Evolutionary conservation across 148 eudicot genomes (phyloP).

Genomic region (Amaranthus palmeri): DNA sequence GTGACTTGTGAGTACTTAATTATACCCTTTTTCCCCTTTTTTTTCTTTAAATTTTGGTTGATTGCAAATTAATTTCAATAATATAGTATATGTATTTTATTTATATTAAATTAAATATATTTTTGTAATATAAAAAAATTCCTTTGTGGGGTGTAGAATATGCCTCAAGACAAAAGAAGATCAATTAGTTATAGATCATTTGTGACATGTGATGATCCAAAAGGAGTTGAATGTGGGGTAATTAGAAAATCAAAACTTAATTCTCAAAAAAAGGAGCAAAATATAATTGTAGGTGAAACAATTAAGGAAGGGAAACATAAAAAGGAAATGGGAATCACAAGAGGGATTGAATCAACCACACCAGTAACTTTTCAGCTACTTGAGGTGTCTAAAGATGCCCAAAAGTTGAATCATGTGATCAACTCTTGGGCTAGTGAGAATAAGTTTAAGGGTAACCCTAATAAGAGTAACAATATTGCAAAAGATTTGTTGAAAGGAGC

Average conservation of each 20-base stretch:
- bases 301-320: constrained; percentile 24
- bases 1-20: constrained; percentile 5
- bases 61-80: not conserved
- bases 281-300: constrained; percentile 17
- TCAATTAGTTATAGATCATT: constrained; percentile 75
- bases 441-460: constrained; percentile 5
- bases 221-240: constrained; percentile 70
- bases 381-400: constrained; percentile 49
- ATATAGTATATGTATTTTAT: not conserved
- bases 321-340: constrained; percentile 32
- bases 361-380: constrained; percentile 40
- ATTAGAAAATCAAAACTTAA: constrained; percentile 49
- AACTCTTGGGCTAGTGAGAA: constrained; percentile 43
- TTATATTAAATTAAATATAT: not conserved
- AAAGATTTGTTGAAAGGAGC: constrained; percentile 73
- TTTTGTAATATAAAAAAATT: not conserved
- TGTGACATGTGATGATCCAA: constrained; percentile 81
- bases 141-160: constrained; percentile 36
- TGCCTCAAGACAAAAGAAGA: constrained; percentile 69
- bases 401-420: constrained; percentile 47
- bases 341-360: constrained; percentile 8
- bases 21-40: not conserved
- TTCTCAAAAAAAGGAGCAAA: constrained; percentile 32
- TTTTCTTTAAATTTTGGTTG: not conserved
- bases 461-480: constrained; percentile 36